A percentile compares a stretch with the other conserved stretches of the same genome.
Conservation (phyloP, 2,329 filamentous ascomycete genomes). For the Teratosphaeria epicoccoides region DNA sequence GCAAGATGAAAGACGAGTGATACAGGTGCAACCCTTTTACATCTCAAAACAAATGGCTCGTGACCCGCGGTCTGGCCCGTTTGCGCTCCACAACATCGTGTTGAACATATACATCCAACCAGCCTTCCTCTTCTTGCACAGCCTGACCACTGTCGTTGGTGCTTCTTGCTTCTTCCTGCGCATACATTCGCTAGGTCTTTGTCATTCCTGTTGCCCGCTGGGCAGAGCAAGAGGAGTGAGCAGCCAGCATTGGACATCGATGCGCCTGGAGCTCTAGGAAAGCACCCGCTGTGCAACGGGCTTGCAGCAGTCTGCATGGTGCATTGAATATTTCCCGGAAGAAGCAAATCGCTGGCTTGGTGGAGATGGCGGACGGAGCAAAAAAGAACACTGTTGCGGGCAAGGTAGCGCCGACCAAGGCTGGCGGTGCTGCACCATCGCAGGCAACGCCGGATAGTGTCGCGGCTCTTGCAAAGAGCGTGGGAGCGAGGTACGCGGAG, state of each 20-base stretch:
- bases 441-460: slow-evolving; percentile 37
- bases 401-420: slow-evolving; percentile 45
- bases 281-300: neutral
- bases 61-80: neutral
- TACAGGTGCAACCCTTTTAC: neutral
- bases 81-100: neutral
- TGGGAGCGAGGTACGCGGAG: slow-evolving; percentile 48
- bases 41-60: neutral
- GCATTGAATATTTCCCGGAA: neutral
- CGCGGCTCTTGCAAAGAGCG: slow-evolving; percentile 46
- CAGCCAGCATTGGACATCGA: neutral
- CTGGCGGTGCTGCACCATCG: slow-evolving; percentile 13
- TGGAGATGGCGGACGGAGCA: slow-evolving; percentile 40
- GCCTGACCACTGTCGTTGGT: neutral
- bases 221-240: neutral
- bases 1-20: neutral
- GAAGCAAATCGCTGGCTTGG: no score
- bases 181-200: neutral
- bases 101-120: neutral
- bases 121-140: neutral
- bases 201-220: neutral
- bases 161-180: neutral
- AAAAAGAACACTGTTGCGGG: slow-evolving; percentile 47
- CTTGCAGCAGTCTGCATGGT: neutral
- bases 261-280: slow-evolving; percentile 4